Conservation (phyloP, 148 eudicot genomes). For the Vaccinium macrocarpon region DNA sequence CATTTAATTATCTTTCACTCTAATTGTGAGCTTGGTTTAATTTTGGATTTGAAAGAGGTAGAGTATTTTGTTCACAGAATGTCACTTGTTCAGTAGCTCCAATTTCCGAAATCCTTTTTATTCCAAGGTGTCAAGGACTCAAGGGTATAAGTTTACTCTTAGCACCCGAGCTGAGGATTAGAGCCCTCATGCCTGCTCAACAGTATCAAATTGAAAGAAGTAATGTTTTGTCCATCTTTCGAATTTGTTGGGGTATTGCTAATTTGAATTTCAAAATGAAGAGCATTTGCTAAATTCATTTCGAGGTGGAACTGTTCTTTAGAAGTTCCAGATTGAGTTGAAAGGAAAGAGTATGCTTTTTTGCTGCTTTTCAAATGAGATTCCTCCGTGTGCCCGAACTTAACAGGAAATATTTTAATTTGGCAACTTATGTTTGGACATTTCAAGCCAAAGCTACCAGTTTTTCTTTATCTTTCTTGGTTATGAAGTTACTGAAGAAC, state of each 20-base stretch:
- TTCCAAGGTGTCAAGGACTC: not conserved
- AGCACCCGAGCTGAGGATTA: not conserved
- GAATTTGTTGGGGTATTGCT: slow-evolving; percentile 7
- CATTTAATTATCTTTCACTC: not conserved
- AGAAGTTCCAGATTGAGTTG: not conserved
- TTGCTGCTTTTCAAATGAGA: not conserved
- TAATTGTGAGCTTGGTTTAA: not conserved
- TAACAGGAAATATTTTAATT: not conserved
- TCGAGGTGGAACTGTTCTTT: not conserved
- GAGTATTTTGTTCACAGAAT: not conserved
- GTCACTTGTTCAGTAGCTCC: not conserved
- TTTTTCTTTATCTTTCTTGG: slow-evolving; percentile 4
- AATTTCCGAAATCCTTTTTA: not conserved
- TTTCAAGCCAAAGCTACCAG: not conserved
- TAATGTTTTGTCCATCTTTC: not conserved
- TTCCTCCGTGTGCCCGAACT: not conserved
- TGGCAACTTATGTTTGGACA: no score
- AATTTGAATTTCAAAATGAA: not conserved
- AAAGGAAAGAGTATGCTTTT: not conserved
- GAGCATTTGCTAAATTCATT: not conserved
- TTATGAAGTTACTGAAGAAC: no score
- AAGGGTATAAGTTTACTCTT: not conserved
- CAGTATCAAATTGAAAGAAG: not conserved
- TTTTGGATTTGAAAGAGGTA: not conserved
- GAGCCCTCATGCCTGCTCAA: not conserved